Conservation (phyloP, 148 eudicot genomes). For the Silene uniflora region DNA sequence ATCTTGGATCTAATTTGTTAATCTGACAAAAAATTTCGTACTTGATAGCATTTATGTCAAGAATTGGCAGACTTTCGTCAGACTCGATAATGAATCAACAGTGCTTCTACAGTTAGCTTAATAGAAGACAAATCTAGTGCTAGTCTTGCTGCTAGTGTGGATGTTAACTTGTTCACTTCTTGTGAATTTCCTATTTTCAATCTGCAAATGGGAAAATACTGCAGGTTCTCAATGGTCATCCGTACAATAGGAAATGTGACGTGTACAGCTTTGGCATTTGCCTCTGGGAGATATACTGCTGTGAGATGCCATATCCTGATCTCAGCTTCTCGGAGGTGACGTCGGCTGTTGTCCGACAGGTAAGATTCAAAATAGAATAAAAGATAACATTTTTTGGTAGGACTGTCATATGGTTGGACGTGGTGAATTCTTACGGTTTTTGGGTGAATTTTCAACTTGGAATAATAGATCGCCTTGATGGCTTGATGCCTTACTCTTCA, state of each 20-base stretch:
- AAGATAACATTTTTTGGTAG: neutral
- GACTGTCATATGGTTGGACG: neutral
- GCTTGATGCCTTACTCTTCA: neutral
- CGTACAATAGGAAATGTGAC: conserved; percentile 82
- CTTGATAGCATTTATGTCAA: neutral
- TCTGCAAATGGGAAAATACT: conserved; percentile 13
- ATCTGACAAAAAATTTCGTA: neutral
- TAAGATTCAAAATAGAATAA: conserved; percentile 16
- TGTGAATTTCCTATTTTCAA: conserved; percentile 1
- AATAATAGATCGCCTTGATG: neutral
- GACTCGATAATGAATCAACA: neutral
- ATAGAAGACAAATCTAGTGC: neutral
- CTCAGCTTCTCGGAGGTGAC: conserved; percentile 92
- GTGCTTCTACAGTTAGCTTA: neutral
- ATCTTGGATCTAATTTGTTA: neutral
- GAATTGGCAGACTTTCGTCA: neutral
- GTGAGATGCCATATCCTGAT: conserved; percentile 94
- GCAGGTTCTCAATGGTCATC: conserved; percentile 76
- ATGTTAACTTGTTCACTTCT: neutral
- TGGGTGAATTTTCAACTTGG: neutral
- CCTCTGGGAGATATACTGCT: conserved; percentile 90
- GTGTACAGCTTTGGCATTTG: conserved; percentile 88
- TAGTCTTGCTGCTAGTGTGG: neutral
- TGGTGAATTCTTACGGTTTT: neutral
- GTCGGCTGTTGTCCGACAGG: conserved; percentile 89